phyloP scores from a whole-genome alignment of 768 basidiomycete species.

The Sporobolomyces phaffii region DNA sequence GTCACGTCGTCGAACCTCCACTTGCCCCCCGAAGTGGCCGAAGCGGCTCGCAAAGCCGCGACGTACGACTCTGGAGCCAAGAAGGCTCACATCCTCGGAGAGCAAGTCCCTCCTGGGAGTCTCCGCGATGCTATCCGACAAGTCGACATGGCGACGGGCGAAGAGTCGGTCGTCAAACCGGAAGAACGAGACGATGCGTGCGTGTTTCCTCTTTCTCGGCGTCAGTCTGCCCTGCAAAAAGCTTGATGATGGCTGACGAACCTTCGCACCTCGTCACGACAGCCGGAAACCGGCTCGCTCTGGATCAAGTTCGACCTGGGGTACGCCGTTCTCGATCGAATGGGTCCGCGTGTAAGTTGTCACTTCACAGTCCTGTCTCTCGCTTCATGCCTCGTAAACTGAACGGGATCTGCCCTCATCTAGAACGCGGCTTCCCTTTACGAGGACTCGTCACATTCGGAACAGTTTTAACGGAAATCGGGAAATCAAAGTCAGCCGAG shows the following conservation, averaged over 20 bases:
- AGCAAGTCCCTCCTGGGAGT: conserved; percentile 3
- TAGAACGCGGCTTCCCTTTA: conserved; percentile 67
- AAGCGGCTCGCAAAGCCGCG: conserved; percentile 6
- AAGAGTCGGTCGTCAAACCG: neutral
- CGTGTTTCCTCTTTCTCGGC: neutral
- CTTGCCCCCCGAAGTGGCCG: conserved; percentile 1
- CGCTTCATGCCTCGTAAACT: no score
- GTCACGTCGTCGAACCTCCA: conserved; percentile 23
- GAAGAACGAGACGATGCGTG: neutral
- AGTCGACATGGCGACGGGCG: neutral
- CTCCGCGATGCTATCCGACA: conserved; percentile 2
- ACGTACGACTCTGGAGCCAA: neutral
- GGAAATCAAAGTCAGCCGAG: conserved; percentile 47
- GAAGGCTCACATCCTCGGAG: conserved; percentile 27
- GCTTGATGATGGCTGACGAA: no score
- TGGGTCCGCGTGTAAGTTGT: conserved; percentile 56
- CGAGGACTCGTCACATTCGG: conserved; percentile 67
- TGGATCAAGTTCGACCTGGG: conserved; percentile 53
- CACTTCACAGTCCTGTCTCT: neutral
- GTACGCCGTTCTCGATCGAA: conserved; percentile 70
- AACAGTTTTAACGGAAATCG: conserved; percentile 87
- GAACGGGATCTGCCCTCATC: no score
- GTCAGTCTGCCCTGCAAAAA: no score
- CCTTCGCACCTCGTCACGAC: no score
- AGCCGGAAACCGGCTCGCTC: conserved; percentile 4